Evolutionary conservation across 2,329 filamentous ascomycete genomes (phyloP), one percentile per base, ranked within the genome.

Genomic region (Pseudocercospora fijiensis): DNA sequence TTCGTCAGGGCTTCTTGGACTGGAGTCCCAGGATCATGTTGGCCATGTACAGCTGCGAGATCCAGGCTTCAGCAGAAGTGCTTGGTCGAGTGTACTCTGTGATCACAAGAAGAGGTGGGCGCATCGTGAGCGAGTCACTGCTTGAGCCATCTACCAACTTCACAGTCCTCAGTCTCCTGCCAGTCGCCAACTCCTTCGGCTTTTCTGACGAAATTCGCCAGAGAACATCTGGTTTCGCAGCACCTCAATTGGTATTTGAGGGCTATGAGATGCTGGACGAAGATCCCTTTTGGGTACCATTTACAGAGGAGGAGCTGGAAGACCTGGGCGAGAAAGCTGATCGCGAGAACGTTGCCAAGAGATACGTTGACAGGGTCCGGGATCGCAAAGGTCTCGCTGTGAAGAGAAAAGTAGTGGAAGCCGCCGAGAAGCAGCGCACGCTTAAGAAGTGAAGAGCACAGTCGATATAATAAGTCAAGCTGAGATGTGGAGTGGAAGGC

Each of bases 201-300:
- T 99, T 99, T 80, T 87, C 87, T 4, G 95, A 98, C 75, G 95
- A 99, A 78, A 98, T 99, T 80, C 88, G 95, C 63, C 98, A 98
- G 80, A 86, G 93, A 6, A 96, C 92, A 0, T 92, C 89, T 6
- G 95, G 95, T 2, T 91, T 90, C 2, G 95, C 95, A 0, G 90
- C 91, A 72, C 95, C 95, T 57, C 95, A 98, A 82, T 84, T 99
- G 41, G 89, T 96, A 65, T 99, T 98, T 75, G 86, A 91, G 7
- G 95, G 95, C 0, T 99, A 93, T 74, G 92, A 97, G 77, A 86
- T 96, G 70, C 82, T 98, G 1, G 92, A 98, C 76, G 90, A 97
- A 78, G 95, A 99, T 80, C 95, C 95, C 0, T 96, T 96, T 81
- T 99, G 95, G 95, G 92, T 96, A 53, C 95, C 95, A 1, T 92